A percentile compares a stretch with the other conserved stretches of the same genome.
These are phyloP conservation scores for Xylaria grammica DNA, from an alignment of 495 filamentous ascomycete genomes.

Conservation along the genomic window DNA sequence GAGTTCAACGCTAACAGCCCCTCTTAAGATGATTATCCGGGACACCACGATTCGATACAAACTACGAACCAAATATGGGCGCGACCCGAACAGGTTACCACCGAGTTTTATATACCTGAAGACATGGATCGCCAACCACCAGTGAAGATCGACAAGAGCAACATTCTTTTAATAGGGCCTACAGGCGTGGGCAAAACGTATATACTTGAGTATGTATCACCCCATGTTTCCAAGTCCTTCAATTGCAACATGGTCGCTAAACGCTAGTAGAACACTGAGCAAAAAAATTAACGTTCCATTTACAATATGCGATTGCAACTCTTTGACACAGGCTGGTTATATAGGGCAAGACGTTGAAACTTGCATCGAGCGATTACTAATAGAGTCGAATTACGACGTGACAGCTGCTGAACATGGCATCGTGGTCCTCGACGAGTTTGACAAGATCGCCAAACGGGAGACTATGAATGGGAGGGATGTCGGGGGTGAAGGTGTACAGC, in stretches of 20 bases:
- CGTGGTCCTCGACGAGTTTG: slow-evolving; percentile 93
- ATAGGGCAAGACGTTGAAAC: slow-evolving; percentile 96
- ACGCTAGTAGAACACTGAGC: slow-evolving; percentile 47
- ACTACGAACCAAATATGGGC: slow-evolving; percentile 37
- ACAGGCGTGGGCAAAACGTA: slow-evolving; percentile 97
- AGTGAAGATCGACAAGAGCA: slow-evolving; percentile 91
- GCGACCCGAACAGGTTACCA: slow-evolving; percentile 23
- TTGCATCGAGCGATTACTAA: slow-evolving; percentile 86
- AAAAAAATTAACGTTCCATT: slow-evolving; percentile 86
- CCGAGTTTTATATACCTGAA: slow-evolving; percentile 48
- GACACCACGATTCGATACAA: slow-evolving; percentile 68
- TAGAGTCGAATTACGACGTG: slow-evolving; percentile 89
- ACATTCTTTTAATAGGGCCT: slow-evolving; percentile 89
- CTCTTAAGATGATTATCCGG: slow-evolving; percentile 76
- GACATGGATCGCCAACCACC: slow-evolving; percentile 58
- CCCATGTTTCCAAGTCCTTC: not conserved
- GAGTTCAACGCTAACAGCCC: slow-evolving; percentile 36
- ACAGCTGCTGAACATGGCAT: slow-evolving; percentile 88
- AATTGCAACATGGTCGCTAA: slow-evolving; percentile 21
- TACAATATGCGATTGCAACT: slow-evolving; percentile 95
- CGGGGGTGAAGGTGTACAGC: slow-evolving; percentile 92
- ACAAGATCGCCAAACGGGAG: slow-evolving; percentile 80
- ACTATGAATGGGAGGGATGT: slow-evolving; percentile 73
- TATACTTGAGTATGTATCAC: slow-evolving; percentile 70
- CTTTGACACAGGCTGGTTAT: slow-evolving; percentile 96